Evolutionary conservation across 2,329 filamentous ascomycete genomes (phyloP), one percentile per base, ranked within the genome.

Genomic region (Colletotrichum musicola): DNA sequence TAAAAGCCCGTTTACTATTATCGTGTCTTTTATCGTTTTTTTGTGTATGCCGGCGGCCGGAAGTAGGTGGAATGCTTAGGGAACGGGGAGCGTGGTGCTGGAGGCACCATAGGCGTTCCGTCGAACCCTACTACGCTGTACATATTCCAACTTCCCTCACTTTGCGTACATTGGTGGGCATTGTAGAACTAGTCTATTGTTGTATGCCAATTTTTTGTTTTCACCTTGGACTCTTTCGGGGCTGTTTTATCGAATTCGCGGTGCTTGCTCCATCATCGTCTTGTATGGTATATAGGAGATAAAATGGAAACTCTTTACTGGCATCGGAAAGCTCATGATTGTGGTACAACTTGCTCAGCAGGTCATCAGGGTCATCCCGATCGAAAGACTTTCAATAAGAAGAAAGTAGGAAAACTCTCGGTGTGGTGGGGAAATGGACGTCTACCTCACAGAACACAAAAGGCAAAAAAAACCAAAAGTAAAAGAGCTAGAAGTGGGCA

Each of bases 121-220:
- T 51, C 38, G 55, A 68, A 35, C 9, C 62, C 44, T 5, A 54
- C 55, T 46, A 64, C 38, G 63, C 66, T 69, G 66, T 66, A 69
- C 55, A 69, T 69, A 69, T 55, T 53, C 55, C 62, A 55, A 69
- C 66, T 69, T 69, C 62, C 56, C 66, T 66, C 66, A 69, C 55
- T 66, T 44, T 66, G 44, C 65, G 54, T 66, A 60, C 44, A 66
- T 66, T 65, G 62, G 62, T 66, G 62, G 61, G 66, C 66, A 66
- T 61, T 69, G 66, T 69, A 69, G 66, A 69, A 69, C 38, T 66
- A 66, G 66, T 66, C 38, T 35, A 66, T 40, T 53, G 66, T 61
- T 66, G 55, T 65, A 55, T 35, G 53, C 38, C 38, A 54, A n/a
- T 50, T 30, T 30, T 20, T 9, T 55, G 4, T 22, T 22, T 4